Evolutionary conservation across 2,329 filamentous ascomycete species (phyloP).

Genomic region (Ceratocystis variospora): DNA sequence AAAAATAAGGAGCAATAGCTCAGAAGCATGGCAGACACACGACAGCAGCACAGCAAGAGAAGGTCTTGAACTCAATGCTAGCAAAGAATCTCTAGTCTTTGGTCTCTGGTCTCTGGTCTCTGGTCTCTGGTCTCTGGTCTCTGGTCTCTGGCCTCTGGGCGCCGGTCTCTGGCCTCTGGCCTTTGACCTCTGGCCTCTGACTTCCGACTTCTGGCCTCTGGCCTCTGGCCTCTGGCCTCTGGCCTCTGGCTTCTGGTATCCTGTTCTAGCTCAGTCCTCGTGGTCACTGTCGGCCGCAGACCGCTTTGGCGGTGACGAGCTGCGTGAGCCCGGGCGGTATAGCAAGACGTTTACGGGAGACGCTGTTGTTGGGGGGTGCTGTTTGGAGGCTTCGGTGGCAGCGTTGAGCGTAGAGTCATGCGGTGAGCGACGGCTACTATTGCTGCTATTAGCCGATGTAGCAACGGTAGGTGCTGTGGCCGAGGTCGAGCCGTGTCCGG

Average conservation of each 20-base stretch:
- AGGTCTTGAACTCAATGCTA: neutral
- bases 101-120: too few species aligned
- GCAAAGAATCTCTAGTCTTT: too few species aligned
- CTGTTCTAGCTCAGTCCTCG: constrained; percentile 21
- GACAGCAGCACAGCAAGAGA: neutral
- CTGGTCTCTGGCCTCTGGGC: too few species aligned
- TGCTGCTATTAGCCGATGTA: constrained; percentile 15
- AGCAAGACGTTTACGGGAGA: neutral
- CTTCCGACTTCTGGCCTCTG: too few species aligned
- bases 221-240: neutral
- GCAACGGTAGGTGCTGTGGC: constrained; percentile 20
- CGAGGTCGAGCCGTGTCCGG: constrained; percentile 26
- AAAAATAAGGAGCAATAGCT: neutral
- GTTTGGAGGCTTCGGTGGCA: neutral
- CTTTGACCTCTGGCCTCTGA: too few species aligned
- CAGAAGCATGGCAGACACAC: neutral
- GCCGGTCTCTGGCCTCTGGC: too few species aligned
- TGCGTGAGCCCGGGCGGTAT: constrained; percentile 22
- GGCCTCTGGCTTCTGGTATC: neutral
- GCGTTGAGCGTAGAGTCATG: neutral
- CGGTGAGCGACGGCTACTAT: constrained; percentile 5
- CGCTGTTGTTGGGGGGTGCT: constrained; percentile 5
- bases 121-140: neutral
- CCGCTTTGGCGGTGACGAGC: constrained; percentile 26
- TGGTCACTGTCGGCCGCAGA: constrained; percentile 16